phyloP scores from a whole-genome alignment of 441 rosid genomes.

The Erodium texanum region DNA sequence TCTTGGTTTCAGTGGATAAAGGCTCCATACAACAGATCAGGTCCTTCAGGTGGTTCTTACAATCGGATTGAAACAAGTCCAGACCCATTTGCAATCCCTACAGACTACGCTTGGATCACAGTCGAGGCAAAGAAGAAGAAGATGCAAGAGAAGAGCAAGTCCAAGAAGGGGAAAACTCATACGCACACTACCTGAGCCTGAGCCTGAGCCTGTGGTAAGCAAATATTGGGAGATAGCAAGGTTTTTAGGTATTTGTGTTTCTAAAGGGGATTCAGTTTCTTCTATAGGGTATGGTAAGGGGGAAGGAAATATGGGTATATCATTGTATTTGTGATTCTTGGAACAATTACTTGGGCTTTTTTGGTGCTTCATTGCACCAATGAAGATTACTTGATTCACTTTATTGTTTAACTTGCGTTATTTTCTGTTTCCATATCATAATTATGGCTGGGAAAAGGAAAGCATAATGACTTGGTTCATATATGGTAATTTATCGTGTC shows the following conservation, averaged over 20 bases:
- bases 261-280: slow-evolving; percentile 17
- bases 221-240: too few relatives aligned
- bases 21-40: slow-evolving; percentile 59
- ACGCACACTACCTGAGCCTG: too few relatives aligned
- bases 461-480: too few relatives aligned
- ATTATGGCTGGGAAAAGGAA: too few relatives aligned
- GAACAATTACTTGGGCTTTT: slow-evolving; percentile 22
- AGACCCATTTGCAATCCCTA: slow-evolving; percentile 77
- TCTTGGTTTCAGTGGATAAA: slow-evolving; percentile 99
- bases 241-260: too few relatives aligned
- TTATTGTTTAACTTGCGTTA: not conserved
- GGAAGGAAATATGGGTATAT: slow-evolving; percentile 28
- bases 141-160: slow-evolving; percentile 84
- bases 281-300: slow-evolving; percentile 19
- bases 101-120: slow-evolving; percentile 74
- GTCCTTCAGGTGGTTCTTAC: slow-evolving; percentile 39
- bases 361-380: slow-evolving; percentile 17
- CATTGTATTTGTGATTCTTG: slow-evolving; percentile 32
- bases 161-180: slow-evolving; percentile 58
- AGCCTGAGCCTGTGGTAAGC: too few relatives aligned
- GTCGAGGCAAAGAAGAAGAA: slow-evolving; percentile 94
- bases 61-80: slow-evolving; percentile 54
- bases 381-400: slow-evolving; percentile 27
- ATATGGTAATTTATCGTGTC: too few relatives aligned
- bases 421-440: too few relatives aligned